These are phyloP conservation scores for Sodiomyces alkalinus DNA, from an alignment of 2,329 filamentous ascomycete species.

Conservation along the genomic window DNA sequence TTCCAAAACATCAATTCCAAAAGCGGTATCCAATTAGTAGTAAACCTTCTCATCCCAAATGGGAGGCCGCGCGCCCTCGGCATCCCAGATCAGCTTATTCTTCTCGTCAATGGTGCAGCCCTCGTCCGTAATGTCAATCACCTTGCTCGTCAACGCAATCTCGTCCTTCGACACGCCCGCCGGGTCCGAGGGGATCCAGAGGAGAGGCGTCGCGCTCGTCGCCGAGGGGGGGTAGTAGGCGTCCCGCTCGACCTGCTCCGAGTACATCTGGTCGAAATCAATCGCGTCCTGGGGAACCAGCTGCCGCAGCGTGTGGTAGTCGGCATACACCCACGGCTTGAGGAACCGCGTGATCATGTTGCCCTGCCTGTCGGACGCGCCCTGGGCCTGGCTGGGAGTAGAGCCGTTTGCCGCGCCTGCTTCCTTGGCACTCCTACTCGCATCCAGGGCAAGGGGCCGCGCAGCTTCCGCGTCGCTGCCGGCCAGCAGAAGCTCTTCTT, in stretches of 20 bases:
- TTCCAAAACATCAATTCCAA: no score
- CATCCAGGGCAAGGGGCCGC: background rate
- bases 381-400: constrained; percentile 7
- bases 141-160: constrained; percentile 51
- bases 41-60: constrained; percentile 29
- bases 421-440: constrained; percentile 1
- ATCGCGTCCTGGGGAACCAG: constrained; percentile 45
- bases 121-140: constrained; percentile 70
- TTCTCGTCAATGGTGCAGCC: constrained; percentile 57
- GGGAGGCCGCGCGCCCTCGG: constrained; percentile 24
- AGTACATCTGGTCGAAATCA: constrained; percentile 39
- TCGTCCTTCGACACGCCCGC: constrained; percentile 66
- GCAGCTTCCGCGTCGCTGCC: constrained; percentile 5
- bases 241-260: constrained; percentile 42
- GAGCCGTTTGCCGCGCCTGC: constrained; percentile 1
- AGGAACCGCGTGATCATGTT: constrained; percentile 53
- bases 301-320: constrained; percentile 55
- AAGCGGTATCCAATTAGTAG: no score
- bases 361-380: constrained; percentile 27
- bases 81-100: constrained; percentile 27
- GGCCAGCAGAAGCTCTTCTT: constrained; percentile 19
- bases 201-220: constrained; percentile 42
- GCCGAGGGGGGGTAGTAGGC: constrained; percentile 66
- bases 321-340: constrained; percentile 60
- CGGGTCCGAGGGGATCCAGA: constrained; percentile 76